Evolutionary conservation across 495 filamentous ascomycete species (phyloP), one percentile per base, ranked within the genome.

Genomic region (Podospora australis): DNA sequence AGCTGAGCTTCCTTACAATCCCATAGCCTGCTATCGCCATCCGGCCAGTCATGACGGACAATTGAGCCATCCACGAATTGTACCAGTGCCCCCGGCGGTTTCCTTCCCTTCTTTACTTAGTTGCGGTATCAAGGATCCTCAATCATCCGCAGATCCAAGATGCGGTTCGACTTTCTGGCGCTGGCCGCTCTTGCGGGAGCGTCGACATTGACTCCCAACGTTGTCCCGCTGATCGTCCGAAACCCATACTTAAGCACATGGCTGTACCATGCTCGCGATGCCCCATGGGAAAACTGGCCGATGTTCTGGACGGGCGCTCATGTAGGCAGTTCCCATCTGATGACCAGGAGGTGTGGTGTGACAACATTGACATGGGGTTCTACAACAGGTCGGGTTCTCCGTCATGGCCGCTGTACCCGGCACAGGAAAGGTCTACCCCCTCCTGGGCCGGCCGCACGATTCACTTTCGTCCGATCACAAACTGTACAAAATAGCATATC

Each of bases 241-340:
- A 96, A 87, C 59, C 91, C 91, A 14, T 97, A 97, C 63, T 70
- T 96, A 30, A 95, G 87, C 57, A 86, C 89, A 10, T 96, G 90
- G 89, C 65, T 95, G 42, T 76, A 75, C 9, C 77, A 84, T 69
- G 88, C 88, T 26, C 79, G 91, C 39, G 80, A 85, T 11, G 73
- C 71, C 16, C 91, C 91, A n/a, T 97, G 91, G 90, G 76, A 80
- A 26, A 80, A 80, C 63, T 97, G 91, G 90, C 91, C 90, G 22
- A 94, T 95, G 52, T 97, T 97, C 63, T 97, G 84, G 74, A 94
- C 87, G 11, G 90, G 91, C 16, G 77, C 84, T 59, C 79, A 78
- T 57, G 69, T 68, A 58, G 24, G 65, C 48, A 24, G 6, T 5
- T 6, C 14, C 11, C 16, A 11, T 11, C 16, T n/a, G 5, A 28